Percentiles rank a stretch among this genome's conserved stretches.
Conservation (phyloP, 495 filamentous ascomycete genomes). For the Neurospora sp. region DNA sequence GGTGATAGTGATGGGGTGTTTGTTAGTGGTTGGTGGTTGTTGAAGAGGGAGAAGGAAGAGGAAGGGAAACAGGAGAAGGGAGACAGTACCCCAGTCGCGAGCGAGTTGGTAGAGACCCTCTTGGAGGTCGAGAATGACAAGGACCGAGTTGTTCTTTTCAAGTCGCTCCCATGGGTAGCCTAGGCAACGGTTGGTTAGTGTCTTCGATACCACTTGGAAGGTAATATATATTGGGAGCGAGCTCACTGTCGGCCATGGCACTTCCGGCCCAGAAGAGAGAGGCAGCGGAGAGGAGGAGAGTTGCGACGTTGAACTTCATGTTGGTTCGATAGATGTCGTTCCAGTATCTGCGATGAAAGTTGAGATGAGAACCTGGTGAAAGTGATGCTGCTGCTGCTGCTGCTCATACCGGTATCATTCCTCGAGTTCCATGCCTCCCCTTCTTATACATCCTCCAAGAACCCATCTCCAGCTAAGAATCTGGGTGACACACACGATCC, state of each 20-base stretch:
- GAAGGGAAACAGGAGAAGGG: background rate
- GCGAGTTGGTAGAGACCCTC: constrained; percentile 56
- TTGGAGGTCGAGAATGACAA: constrained; percentile 65
- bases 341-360: background rate
- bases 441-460: background rate
- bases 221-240: background rate
- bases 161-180: constrained; percentile 15
- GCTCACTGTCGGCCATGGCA: constrained; percentile 11
- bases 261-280: constrained; percentile 7
- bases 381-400: background rate
- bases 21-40: background rate
- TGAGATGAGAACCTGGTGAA: background rate
- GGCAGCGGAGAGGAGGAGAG: constrained; percentile 9
- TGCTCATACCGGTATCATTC: background rate
- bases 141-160: constrained; percentile 21
- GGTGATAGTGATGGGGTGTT: background rate
- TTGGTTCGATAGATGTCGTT: background rate
- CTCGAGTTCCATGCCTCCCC: background rate
- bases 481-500: background rate
- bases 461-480: background rate
- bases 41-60: background rate
- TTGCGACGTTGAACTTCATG: constrained; percentile 6
- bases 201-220: background rate
- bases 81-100: constrained; percentile 42
- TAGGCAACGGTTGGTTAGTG: background rate